These are phyloP conservation scores for Candida dajiaensis DNA, from an alignment of 805 yeast genomes.

Conservation along the genomic window DNA sequence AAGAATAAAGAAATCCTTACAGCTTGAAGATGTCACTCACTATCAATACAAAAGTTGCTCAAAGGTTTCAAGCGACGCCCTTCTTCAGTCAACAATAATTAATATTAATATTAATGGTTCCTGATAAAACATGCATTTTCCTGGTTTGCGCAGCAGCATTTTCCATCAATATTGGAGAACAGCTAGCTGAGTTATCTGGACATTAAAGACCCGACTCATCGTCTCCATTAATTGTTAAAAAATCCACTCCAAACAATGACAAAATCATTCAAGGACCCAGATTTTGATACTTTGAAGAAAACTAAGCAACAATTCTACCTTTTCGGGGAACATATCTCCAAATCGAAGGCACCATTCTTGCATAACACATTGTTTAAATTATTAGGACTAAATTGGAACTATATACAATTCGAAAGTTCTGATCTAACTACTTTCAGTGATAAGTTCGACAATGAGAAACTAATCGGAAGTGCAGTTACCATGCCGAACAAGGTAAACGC, in stretches of 20 bases:
- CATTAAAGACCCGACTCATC: too few relatives aligned
- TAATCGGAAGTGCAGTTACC: conserved; percentile 21
- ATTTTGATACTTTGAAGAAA: conserved; percentile 1
- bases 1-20: too few relatives aligned
- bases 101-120: too few relatives aligned
- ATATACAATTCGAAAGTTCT: conserved; percentile 18
- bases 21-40: too few relatives aligned
- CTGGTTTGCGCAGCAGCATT: too few relatives aligned
- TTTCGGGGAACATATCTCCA: conserved; percentile 20
- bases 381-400: conserved; percentile 16
- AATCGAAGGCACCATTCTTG: conserved; percentile 20
- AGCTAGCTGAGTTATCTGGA: too few relatives aligned
- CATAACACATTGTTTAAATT: conserved; percentile 19
- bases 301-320: conserved; percentile 15
- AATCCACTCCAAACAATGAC: neutral
- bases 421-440: conserved; percentile 12
- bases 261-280: conserved; percentile 1
- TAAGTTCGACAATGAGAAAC: conserved; percentile 7
- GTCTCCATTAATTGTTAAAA: too few relatives aligned
- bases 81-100: too few relatives aligned
- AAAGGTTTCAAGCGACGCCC: too few relatives aligned
- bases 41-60: too few relatives aligned
- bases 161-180: too few relatives aligned
- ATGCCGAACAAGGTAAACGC: conserved; percentile 24
- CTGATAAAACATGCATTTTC: too few relatives aligned